phyloP scores from a whole-genome alignment of 2,329 filamentous ascomycete species.

The Chlorencoelia australis region DNA sequence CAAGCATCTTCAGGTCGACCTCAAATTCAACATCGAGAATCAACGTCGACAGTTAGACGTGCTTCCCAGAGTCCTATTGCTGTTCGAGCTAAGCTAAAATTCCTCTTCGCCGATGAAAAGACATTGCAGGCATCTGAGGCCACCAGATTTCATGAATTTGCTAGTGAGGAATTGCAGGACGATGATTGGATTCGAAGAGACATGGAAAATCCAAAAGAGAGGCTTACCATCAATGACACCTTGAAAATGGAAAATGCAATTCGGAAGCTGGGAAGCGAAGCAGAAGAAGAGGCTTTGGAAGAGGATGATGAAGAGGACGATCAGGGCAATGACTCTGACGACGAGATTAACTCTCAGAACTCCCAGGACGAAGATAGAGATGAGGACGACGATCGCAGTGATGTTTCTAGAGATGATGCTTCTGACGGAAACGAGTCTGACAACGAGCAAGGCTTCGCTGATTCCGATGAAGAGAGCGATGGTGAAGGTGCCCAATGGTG shows the following conservation, averaged over 20 bases:
- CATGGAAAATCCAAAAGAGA: conserved; percentile 41
- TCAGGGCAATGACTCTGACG: conserved; percentile 33
- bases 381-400: conserved; percentile 50
- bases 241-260: conserved; percentile 84
- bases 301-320: conserved; percentile 50
- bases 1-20: conserved; percentile 6
- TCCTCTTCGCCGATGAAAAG: conserved; percentile 23
- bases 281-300: conserved; percentile 77
- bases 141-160: conserved; percentile 81
- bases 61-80: conserved; percentile 31
- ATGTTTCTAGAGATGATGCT: conserved; percentile 58
- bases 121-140: conserved; percentile 34
- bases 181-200: conserved; percentile 84
- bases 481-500: conserved; percentile 55
- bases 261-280: conserved; percentile 76
- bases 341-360: conserved; percentile 37
- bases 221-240: conserved; percentile 82
- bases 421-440: conserved; percentile 57
- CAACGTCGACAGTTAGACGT: conserved; percentile 25
- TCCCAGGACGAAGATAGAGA: conserved; percentile 57
- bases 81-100: conserved; percentile 27
- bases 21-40: conserved; percentile 21
- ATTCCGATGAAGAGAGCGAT: conserved; percentile 58
- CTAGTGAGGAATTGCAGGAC: conserved; percentile 67
- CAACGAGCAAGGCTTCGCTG: conserved; percentile 57